Conservation (phyloP, 345 rosid species). For the Carallia brachiata region DNA sequence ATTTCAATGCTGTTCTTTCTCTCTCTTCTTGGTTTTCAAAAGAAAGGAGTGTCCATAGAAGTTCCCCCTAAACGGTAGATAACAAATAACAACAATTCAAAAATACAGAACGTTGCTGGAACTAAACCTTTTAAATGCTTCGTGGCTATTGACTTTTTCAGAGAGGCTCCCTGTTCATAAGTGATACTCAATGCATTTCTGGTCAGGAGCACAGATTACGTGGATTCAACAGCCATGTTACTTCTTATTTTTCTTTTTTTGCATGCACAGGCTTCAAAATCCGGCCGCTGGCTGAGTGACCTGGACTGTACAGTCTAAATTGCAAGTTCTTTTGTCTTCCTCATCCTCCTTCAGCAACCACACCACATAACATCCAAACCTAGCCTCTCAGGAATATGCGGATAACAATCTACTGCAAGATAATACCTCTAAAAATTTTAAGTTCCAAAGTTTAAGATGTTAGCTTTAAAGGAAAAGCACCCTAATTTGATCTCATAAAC, state of each 20-base stretch:
- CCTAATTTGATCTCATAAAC: background rate
- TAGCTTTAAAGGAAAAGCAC: background rate
- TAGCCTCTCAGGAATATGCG: constrained; percentile 58
- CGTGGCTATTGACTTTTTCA: background rate
- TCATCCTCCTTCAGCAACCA: background rate
- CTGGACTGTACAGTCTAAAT: background rate
- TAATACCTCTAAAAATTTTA: background rate
- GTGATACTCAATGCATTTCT: too few relatives aligned
- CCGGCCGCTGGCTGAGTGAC: background rate
- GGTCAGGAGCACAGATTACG: too few relatives aligned
- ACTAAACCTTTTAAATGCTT: too few relatives aligned
- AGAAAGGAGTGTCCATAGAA: background rate
- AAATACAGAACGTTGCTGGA: background rate
- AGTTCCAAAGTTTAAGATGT: background rate
- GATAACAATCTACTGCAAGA: constrained; percentile 9
- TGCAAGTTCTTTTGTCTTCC: background rate
- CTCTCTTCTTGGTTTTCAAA: too few relatives aligned
- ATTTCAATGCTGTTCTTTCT: too few relatives aligned
- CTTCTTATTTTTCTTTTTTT: too few relatives aligned
- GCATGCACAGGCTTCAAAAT: background rate
- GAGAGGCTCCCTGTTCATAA: too few relatives aligned
- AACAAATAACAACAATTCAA: too few relatives aligned
- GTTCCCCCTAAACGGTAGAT: too few relatives aligned
- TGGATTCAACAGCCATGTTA: too few relatives aligned
- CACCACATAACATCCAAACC: background rate